These are phyloP conservation scores for Amphirosellinia nigrospora DNA, from an alignment of 495 filamentous ascomycete species.

Conservation along the genomic window DNA sequence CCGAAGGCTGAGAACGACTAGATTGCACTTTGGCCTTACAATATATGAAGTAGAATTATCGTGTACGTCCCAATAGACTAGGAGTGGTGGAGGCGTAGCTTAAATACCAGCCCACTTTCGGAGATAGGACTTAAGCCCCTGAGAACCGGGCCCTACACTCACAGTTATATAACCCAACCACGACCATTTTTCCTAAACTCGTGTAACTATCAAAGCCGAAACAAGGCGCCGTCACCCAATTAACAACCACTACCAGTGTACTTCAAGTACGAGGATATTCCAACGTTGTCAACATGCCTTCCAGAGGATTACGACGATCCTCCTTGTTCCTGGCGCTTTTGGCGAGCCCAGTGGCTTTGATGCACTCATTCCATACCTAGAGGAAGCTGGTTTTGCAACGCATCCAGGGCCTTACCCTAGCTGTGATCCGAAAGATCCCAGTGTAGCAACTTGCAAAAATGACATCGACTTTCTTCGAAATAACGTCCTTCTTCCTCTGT, in stretches of 20 bases:
- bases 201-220: not conserved
- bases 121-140: too few species aligned
- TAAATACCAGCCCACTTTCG: too few species aligned
- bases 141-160: too few species aligned
- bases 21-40: too few species aligned
- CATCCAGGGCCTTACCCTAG: constrained; percentile 11
- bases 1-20: too few species aligned
- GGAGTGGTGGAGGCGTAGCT: too few species aligned
- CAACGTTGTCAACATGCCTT: not conserved
- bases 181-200: too few species aligned
- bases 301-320: not conserved
- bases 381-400: not conserved
- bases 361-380: not conserved
- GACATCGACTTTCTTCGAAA: not conserved
- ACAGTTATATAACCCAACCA: too few species aligned
- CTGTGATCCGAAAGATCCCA: not conserved
- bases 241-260: not conserved
- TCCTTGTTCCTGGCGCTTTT: constrained; percentile 19
- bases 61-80: too few species aligned
- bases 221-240: not conserved
- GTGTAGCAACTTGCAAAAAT: not conserved
- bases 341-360: not conserved
- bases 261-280: not conserved
- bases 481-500: not conserved
- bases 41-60: too few species aligned